These are phyloP conservation scores for Chalciporus pseudorubinellus DNA, from an alignment of 768 basidiomycete species.

Conservation along the genomic window DNA sequence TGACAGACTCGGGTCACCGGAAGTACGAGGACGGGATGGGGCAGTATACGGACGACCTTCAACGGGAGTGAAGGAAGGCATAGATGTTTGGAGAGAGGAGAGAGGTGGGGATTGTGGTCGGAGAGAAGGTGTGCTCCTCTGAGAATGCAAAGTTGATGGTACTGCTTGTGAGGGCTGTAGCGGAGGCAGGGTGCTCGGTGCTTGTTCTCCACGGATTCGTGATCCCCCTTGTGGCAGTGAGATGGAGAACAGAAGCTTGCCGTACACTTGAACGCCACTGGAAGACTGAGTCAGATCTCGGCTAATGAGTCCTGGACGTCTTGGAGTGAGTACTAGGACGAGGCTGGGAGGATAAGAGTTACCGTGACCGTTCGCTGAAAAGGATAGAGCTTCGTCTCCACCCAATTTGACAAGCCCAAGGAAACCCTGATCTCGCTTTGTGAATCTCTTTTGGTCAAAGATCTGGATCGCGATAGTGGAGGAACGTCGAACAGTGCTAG, in stretches of 20 bases:
- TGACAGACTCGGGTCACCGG: conserved; percentile 14
- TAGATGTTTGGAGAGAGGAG: conserved; percentile 14
- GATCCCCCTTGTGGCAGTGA: conserved; percentile 37
- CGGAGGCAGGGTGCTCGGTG: conserved; percentile 13
- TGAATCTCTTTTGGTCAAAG: conserved; percentile 89
- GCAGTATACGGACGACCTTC: conserved; percentile 10
- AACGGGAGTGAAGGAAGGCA: conserved; percentile 16
- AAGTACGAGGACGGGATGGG: conserved; percentile 13
- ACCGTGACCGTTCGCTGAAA: conserved; percentile 50
- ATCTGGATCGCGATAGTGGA: conserved; percentile 82
- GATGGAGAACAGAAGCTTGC: conserved; percentile 72
- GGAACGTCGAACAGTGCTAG: conserved; percentile 66
- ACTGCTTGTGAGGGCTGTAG: conserved; percentile 15
- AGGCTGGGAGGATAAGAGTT: neutral
- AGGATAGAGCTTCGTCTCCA: conserved; percentile 51
- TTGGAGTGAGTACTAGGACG: conserved; percentile 1
- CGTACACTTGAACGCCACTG: conserved; percentile 56
- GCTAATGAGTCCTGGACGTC: conserved; percentile 59
- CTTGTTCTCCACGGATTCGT: conserved; percentile 17
- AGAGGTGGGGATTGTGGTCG: conserved; percentile 19
- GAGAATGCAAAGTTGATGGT: conserved; percentile 12
- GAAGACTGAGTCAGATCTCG: conserved; percentile 47
- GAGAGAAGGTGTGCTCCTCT: conserved; percentile 25
- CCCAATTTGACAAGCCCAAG: conserved; percentile 57
- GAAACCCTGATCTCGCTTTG: conserved; percentile 80